phyloP scores from a whole-genome alignment of 106 monocot species.

The Iris macrosiphon region DNA sequence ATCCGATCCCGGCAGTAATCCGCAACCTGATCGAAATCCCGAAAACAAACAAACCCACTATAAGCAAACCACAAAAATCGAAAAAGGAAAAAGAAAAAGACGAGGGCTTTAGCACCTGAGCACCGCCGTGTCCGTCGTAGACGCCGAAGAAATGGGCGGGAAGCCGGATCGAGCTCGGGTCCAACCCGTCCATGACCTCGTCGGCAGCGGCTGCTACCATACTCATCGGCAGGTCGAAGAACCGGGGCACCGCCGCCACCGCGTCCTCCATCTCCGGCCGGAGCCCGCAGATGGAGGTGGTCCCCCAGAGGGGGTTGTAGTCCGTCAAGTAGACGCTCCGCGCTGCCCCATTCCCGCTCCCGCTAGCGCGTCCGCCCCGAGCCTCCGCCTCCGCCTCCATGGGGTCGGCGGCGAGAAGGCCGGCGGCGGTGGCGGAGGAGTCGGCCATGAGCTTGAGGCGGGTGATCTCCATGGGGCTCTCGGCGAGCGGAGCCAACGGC shows the following conservation, averaged over 20 bases:
- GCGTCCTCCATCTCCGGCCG: slow-evolving; percentile 81
- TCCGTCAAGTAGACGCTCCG: slow-evolving; percentile 36
- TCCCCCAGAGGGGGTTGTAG: slow-evolving; percentile 55
- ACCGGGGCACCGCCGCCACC: slow-evolving; percentile 23
- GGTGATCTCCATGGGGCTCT: slow-evolving; percentile 24
- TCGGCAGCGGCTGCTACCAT: slow-evolving; percentile 41
- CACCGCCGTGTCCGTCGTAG: slow-evolving; percentile 80
- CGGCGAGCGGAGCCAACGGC: slow-evolving; percentile 23
- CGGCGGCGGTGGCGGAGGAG: slow-evolving; percentile 9
- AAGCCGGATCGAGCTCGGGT: slow-evolving; percentile 18
- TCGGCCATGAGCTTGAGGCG: slow-evolving; percentile 26
- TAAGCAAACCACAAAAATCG: neutral
- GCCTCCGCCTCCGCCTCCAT: too few species aligned
- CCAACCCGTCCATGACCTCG: slow-evolving; percentile 20
- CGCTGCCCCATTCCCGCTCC: too few species aligned
- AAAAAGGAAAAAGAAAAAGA: too few species aligned
- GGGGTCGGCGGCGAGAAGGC: too few species aligned
- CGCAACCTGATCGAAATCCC: too few species aligned
- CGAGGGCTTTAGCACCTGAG: too few species aligned
- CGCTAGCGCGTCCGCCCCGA: too few species aligned
- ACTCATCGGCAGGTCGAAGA: slow-evolving; percentile 36
- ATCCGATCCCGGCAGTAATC: slow-evolving; percentile 6
- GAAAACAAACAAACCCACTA: neutral
- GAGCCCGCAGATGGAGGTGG: slow-evolving; percentile 45
- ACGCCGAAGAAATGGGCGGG: slow-evolving; percentile 71